A percentile compares a stretch with the other conserved stretches of the same genome.
Evolutionary conservation across 1,284 basidiomycete species (phyloP).

Genomic region (Cryptococcus sp.): DNA sequence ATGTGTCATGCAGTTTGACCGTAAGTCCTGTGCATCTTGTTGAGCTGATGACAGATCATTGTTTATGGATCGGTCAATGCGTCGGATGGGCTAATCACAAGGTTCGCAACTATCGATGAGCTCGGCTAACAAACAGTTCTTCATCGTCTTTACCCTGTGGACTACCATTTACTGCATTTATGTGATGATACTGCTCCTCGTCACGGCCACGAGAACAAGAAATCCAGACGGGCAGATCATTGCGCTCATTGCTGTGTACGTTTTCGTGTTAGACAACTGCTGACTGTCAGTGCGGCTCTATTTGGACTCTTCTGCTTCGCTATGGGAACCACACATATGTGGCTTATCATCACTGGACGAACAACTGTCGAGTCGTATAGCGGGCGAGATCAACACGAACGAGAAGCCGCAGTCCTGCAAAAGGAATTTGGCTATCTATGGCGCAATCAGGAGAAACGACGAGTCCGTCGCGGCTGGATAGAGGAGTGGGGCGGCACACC

Average conservation of each 20-base stretch:
- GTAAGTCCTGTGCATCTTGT: slow-evolving; percentile 20
- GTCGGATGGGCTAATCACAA: slow-evolving; percentile 53
- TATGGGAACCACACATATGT: slow-evolving; percentile 43
- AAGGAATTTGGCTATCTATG: slow-evolving; percentile 39
- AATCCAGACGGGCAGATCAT: slow-evolving; percentile 46
- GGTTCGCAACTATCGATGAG: slow-evolving; percentile 16
- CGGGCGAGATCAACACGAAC: slow-evolving; percentile 38
- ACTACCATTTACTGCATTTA: slow-evolving; percentile 42
- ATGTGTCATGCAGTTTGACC: slow-evolving; percentile 48
- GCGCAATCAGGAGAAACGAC: slow-evolving; percentile 27
- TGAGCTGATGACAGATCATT: slow-evolving; percentile 36
- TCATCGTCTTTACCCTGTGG: slow-evolving; percentile 50
- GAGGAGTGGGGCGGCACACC: slow-evolving; percentile 45
- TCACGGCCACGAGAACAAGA: slow-evolving; percentile 20
- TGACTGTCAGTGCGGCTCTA: slow-evolving; percentile 36
- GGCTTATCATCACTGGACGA: slow-evolving; percentile 37
- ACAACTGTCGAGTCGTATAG: slow-evolving; percentile 49
- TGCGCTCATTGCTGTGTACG: slow-evolving; percentile 44
- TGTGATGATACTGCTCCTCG: slow-evolving; percentile 34
- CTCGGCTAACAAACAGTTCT: slow-evolving; percentile 33
- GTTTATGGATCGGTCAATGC: slow-evolving; percentile 51
- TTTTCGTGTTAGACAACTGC: slow-evolving; percentile 1
- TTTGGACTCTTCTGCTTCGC: slow-evolving; percentile 44
- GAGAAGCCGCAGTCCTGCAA: slow-evolving; percentile 37
- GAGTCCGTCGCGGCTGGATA: slow-evolving; percentile 38